Base-by-base conservation (phyloP, 2,329 filamentous ascomycete genomes). In the Talaromyces sp. region DNA sequence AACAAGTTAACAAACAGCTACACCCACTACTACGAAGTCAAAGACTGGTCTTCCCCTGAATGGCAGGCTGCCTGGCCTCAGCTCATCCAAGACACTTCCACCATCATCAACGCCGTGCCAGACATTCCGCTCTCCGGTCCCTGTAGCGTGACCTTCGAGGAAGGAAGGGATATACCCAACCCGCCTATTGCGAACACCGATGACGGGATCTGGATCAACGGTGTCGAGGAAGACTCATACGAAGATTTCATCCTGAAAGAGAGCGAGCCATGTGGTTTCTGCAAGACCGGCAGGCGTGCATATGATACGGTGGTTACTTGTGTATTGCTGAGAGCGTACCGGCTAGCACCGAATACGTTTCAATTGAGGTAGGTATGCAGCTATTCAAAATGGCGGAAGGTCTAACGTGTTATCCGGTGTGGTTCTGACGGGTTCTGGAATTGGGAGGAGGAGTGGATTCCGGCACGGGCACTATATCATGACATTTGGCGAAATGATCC, bases 51-150 rank as follows among this genome's bases (percentile, higher is more conserved):
- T 37, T 13, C 31, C n/a, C 16, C 35, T 3, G 45, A 54, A 16
- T 62, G 60, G 60, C 45, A 62, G 31, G 9, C 47, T 19, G 47
- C 47, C 22, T 62, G 47, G 60, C 60, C 60, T 16, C 35, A 54
- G 10, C 60, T 54, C 45, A 54, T 62, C 9, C 22, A 39, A 16
- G 60, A 62, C 22, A 50, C 47, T 2, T 31, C 31, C 35, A 33
- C 19, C 33, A 54, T 62, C n/a, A 54, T 62, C 22, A 7, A 54
- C 9, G 47, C 60, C 33, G 47, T 48, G 2, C 27, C 37, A 10
- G 19, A 24, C 35, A 19, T 56, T 5, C 50, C 50, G 0, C 9
- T 56, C 31, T 56, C n/a, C 31, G 31, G 50, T 19, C 33, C 50
- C 9, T 27, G n/a, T 2, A 22, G 1, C 5, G n/a, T 22, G 6